Evolutionary conservation across 2,329 filamentous ascomycete species (phyloP), one percentile per base, ranked within the genome.

Genomic region (Ceratocystis eucalypticola): DNA sequence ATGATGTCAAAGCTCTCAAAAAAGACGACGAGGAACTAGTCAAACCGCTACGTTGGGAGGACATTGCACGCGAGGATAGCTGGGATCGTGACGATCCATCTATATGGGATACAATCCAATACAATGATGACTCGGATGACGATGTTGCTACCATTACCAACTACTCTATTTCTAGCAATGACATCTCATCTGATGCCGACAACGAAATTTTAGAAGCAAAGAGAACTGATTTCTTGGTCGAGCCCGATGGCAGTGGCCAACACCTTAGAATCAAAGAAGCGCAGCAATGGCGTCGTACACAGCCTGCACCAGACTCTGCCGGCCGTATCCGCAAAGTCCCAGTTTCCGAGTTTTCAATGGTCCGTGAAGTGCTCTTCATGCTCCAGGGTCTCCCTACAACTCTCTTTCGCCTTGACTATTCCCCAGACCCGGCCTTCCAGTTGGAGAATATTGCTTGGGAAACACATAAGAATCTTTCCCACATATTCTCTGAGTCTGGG

Each of bases 311-410:
- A 63, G 76, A 78, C 22, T 62, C 72, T 2, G 68, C 71, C 8
- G 74, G 73, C 0, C 72, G 71, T 44, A 68, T 74, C 0, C 75
- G 74, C 41, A 80, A 80, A 66, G 73, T 77, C 0, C 71, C 75
- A 1, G 77, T 93, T 5, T 83, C 88, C 0, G 92, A 96, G 73
- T 77, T 88, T 1, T 85, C 92, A 69, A 78, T 86, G 10, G 77
- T 92, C 30, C 84, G 91, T 61, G 91, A 97, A 65, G 83, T 85
- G 0, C 78, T 96, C 0, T 93, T 90, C 71, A 95, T 96, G 89
- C 80, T 97, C 0, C 83, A 85, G 65, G 92, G 92, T 0, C 77
- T 94, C 3, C 82, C 86, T 5, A 93, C 88, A 1, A 87, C 85
- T 1, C 72, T 96, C 0, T 96, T 92, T 71, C 77, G 76, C 66